Base-by-base conservation (phyloP, 169 alveolate genomes). In the Eimeria acervulina region DNA sequence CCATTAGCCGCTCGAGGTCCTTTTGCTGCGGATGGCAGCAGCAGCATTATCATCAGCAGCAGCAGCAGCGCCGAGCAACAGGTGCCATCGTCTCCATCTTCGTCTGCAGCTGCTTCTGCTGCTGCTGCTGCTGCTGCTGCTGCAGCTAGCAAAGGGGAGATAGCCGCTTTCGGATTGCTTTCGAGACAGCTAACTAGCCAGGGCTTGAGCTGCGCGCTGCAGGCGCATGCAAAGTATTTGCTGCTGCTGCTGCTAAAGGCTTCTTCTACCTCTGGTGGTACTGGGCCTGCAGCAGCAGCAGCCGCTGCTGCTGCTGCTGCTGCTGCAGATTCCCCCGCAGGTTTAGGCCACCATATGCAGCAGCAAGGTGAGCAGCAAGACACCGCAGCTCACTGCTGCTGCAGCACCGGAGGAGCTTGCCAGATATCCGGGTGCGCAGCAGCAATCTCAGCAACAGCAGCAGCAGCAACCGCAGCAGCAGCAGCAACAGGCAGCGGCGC, bases 401-500 rank as follows among this genome's bases (percentile, higher is more conserved):
- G 89, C 89, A 78, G 89, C 89, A 78, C 38, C 33, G 89, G 89
- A 26, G 89, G 89, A n/a, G 63, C 89, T 42, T 78, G 89, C 8
- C 89, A 51, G 59, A 51, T 51, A 51, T 51, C 59, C 21, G 59
- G 59, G 15, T 51, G 59, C 15, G 59, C 59, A 51, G 59, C 59
- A 51, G 59, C 59, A 0, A 51, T 51, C 59, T 51, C 59, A 51
- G 59, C 59, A 10, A 51, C 59, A 51, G 59, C 59, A 51, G 59
- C 59, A 51, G 59, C 59, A 51, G 59, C 59, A 51, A 51, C 59
- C 0, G 59, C 59, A 51, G 59, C 59, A 51, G 15, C 59, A 51
- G 15, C 59, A 51, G 15, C 59, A 51, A 12, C 59, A 51, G 59
- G 59, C 59, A 51, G 59, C 23, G n/a, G 28, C 38, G 59, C 89